Conservation (phyloP, 2,329 filamentous ascomycete genomes). For the Colletotrichum filicis region DNA sequence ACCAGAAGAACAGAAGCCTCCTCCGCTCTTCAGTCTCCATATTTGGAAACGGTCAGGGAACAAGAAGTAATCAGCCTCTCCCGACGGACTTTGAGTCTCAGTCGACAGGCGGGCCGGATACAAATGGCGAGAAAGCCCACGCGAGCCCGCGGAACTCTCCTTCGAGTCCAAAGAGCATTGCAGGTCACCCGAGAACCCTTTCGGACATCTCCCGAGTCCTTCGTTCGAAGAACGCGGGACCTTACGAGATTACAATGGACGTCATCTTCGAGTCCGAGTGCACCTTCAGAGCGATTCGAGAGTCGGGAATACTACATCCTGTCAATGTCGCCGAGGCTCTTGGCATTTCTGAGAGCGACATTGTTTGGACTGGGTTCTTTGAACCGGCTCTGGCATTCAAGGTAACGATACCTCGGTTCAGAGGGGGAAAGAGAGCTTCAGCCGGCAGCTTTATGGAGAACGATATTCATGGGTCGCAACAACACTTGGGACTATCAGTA, state of each 20-base stretch:
- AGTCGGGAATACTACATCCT: slow-evolving; percentile 46
- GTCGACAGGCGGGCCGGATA: no score
- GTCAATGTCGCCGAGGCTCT: slow-evolving; percentile 48
- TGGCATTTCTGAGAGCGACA: slow-evolving; percentile 39
- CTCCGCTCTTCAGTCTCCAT: not conserved
- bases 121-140: not conserved
- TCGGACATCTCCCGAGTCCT: slow-evolving; percentile 53
- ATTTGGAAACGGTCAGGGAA: not conserved
- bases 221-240: slow-evolving; percentile 62
- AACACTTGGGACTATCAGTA: slow-evolving; percentile 10
- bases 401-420: slow-evolving; percentile 47
- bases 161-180: not conserved
- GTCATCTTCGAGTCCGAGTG: slow-evolving; percentile 55
- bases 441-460: slow-evolving; percentile 23
- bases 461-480: slow-evolving; percentile 26
- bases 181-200: slow-evolving; percentile 2
- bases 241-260: slow-evolving; percentile 64
- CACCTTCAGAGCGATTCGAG: slow-evolving; percentile 49
- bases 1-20: not conserved
- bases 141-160: not conserved
- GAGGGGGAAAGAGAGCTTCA: slow-evolving; percentile 2
- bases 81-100: not conserved
- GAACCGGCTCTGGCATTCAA: slow-evolving; percentile 60
- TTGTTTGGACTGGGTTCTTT: slow-evolving; percentile 53
- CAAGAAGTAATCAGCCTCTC: accelerated